Base-by-base conservation (phyloP, 2,329 filamentous ascomycete species). In the Talaromyces sp. region DNA sequence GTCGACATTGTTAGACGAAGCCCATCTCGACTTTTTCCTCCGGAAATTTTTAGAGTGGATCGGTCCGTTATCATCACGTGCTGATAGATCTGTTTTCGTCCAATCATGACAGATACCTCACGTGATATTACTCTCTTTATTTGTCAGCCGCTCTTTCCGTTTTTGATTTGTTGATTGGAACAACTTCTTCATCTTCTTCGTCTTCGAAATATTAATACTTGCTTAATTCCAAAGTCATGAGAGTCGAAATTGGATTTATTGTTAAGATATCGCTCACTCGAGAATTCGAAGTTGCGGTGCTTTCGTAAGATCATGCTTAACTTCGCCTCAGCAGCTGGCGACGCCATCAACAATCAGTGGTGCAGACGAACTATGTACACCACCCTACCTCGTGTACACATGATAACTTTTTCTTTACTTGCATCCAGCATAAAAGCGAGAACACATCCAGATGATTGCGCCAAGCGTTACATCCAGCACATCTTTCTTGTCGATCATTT, bases 11-110 rank as follows among this genome's bases (percentile, higher is more conserved):
- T 5, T 22, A 19, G 35, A 39, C 27, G 39, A 63, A 57, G 49
- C 61, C 61, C 41, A 45, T 57, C 52, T 45, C 45, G 17, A 31
- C 22, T 22, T 56, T 43, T 59, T 47, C n/a, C 50, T 66, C 71
- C 71, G 75, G 75, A 77, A 77, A 77, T 78, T 79, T 79, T 79
- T 78, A 72, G 73, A 74, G 68, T 68, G 69, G 70, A 50, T 68
- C 67, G n/a, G 8, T 39, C 19, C 69, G 67, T 67, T 79, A 79
- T 78, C 77, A 63, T 75, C 77, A 79, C 77, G 77, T 79, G 77
- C 62, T 71, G 77, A 78, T 78, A 77, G 64, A 2, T n/a, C 1
- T 25, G 27, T 10, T 4, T 3, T 27, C 3, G 22, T 59, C 33
- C 52, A 39, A 25, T 56, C 33, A 25, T 22, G 2, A 7, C 3